A percentile compares a stretch with the other conserved stretches of the same genome.
phyloP scores from a whole-genome alignment of 495 filamentous ascomycete genomes.

The Xeromyces bisporus region DNA sequence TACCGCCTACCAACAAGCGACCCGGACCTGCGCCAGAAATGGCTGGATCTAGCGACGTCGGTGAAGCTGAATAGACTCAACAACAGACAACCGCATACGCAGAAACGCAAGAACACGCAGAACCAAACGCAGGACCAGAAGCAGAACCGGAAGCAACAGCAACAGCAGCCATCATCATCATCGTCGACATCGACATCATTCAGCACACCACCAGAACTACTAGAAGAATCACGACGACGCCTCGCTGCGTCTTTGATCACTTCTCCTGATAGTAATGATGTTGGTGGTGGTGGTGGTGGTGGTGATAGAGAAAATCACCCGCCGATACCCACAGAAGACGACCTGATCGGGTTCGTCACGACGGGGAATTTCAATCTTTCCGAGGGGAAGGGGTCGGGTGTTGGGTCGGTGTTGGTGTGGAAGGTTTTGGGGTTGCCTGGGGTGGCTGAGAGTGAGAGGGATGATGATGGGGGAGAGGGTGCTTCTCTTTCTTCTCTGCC shows the following conservation, averaged over 20 bases:
- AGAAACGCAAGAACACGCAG: too few relatives aligned
- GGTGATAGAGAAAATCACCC: slow-evolving; percentile 41
- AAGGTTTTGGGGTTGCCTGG: slow-evolving; percentile 33
- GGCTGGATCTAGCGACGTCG: slow-evolving; percentile 24
- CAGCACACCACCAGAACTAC: too few relatives aligned
- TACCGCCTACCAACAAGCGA: slow-evolving; percentile 48
- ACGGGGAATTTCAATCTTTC: slow-evolving; percentile 69
- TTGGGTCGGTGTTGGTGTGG: slow-evolving; percentile 50
- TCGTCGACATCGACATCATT: slow-evolving; percentile 2
- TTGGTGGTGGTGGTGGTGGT: slow-evolving; percentile 16
- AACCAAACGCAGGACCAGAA: slow-evolving; percentile 1
- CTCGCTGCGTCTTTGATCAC: slow-evolving; percentile 37
- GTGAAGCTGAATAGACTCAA: background rate
- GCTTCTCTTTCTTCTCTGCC: too few relatives aligned
- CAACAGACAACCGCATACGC: slow-evolving; percentile 6
- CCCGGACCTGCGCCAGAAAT: slow-evolving; percentile 30
- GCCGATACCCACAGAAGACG: slow-evolving; percentile 49
- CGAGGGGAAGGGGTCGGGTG: slow-evolving; percentile 56
- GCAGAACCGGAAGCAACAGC: slow-evolving; percentile 4
- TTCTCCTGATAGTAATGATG: background rate
- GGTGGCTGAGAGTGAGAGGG: too few relatives aligned
- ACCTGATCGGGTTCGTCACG: slow-evolving; percentile 85
- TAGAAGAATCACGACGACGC: slow-evolving; percentile 28
- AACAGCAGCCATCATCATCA: background rate
- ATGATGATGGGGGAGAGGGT: too few relatives aligned